Percentiles rank a stretch among this genome's conserved stretches.
Conservation (phyloP, 257 asterid species). For the Ilex aquifolium region DNA sequence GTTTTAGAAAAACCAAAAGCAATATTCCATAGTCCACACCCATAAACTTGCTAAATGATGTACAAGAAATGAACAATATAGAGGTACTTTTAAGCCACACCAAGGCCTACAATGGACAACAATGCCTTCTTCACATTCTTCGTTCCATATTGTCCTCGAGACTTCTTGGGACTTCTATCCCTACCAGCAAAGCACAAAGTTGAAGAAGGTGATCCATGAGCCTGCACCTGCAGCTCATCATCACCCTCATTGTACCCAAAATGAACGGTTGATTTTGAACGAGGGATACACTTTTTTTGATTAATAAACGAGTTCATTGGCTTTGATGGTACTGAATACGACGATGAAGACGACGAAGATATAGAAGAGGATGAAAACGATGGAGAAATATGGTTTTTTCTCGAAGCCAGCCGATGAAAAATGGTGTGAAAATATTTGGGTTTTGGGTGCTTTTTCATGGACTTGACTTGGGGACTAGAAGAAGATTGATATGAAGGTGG, state of each 20-base stretch:
- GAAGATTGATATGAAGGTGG: constrained; percentile 51
- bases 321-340: constrained; percentile 35
- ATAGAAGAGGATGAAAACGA: constrained; percentile 15
- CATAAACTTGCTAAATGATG: constrained; percentile 7
- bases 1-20: too few relatives aligned
- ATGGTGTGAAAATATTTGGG: constrained; percentile 25
- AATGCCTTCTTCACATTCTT: constrained; percentile 40
- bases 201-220: constrained; percentile 24
- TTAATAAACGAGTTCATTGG: constrained; percentile 13
- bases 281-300: background rate
- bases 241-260: constrained; percentile 15
- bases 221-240: constrained; percentile 3
- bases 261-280: constrained; percentile 21
- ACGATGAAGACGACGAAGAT: constrained; percentile 28
- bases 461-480: constrained; percentile 8
- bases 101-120: constrained; percentile 27
- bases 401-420: constrained; percentile 18
- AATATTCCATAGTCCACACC: too few relatives aligned
- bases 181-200: constrained; percentile 30
- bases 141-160: constrained; percentile 15
- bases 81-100: constrained; percentile 4
- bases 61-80: constrained; percentile 18
- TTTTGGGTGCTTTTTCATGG: constrained; percentile 21
- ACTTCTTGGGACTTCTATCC: constrained; percentile 12
- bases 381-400: constrained; percentile 10